Percentiles rank a stretch among this genome's conserved stretches.
Conservation (phyloP, 129 eudicot species). For the Artemisia annua region DNA sequence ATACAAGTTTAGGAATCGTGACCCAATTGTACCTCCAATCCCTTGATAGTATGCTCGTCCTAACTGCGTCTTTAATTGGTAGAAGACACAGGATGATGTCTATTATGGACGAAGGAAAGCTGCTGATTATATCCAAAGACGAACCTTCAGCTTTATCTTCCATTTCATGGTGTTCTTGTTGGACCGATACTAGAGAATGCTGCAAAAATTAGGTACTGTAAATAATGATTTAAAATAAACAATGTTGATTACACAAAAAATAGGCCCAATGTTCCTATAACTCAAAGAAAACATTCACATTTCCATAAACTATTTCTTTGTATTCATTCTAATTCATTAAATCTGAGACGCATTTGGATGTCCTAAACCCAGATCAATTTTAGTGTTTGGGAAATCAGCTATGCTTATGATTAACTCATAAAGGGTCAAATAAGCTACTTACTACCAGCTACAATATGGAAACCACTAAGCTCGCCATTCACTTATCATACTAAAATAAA, state of each 20-base stretch:
- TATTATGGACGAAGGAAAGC: constrained; percentile 1
- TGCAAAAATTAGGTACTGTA: neutral
- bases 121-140: constrained; percentile 9
- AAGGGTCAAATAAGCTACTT: too few relatives aligned
- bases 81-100: constrained; percentile 12
- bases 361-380: too few relatives aligned
- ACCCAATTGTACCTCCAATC: constrained; percentile 19
- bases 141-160: neutral
- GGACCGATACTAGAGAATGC: neutral
- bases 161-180: neutral
- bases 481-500: too few relatives aligned
- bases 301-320: too few relatives aligned
- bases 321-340: too few relatives aligned
- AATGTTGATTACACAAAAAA: neutral
- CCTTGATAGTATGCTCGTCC: constrained; percentile 15
- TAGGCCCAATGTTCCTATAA: neutral
- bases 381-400: too few relatives aligned
- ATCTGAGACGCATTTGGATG: too few relatives aligned
- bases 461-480: too few relatives aligned
- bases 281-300: neutral
- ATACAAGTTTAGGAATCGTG: constrained; percentile 22
- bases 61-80: constrained; percentile 9
- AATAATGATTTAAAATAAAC: neutral
- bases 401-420: too few relatives aligned
- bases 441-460: too few relatives aligned